These are phyloP conservation scores for Pilaira anomala DNA, from an alignment of 192 early-diverging fungal genomes.

Conservation along the genomic window DNA sequence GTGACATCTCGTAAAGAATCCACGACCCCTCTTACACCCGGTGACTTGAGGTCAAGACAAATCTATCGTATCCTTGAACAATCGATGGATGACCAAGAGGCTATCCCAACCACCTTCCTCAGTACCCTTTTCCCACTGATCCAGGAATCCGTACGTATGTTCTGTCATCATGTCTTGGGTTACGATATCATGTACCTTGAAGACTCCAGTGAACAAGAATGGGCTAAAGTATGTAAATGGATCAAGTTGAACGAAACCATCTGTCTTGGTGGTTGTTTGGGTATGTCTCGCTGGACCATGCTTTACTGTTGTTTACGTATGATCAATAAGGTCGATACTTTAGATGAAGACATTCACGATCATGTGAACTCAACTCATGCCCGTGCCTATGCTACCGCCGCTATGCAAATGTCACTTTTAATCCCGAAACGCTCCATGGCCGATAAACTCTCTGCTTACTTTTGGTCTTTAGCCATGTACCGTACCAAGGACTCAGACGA, in stretches of 20 bases:
- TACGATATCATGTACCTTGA: constrained; percentile 27
- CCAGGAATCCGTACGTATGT: constrained; percentile 19
- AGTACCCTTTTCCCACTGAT: background rate
- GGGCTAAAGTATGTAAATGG: constrained; percentile 23
- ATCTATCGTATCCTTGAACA: constrained; percentile 11
- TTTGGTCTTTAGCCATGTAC: constrained; percentile 18
- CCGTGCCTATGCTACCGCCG: constrained; percentile 30
- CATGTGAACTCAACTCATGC: background rate
- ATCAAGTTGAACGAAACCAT: constrained; percentile 24
- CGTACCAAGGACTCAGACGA: constrained; percentile 5
- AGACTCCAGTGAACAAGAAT: constrained; percentile 12
- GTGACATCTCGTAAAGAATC: background rate
- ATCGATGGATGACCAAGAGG: background rate
- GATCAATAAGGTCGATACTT: constrained; percentile 23
- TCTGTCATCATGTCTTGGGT: constrained; percentile 21
- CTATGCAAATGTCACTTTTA: constrained; percentile 27
- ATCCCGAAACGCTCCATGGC: constrained; percentile 16
- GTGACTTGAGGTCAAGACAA: constrained; percentile 17
- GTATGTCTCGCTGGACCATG: constrained; percentile 6
- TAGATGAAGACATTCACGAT: constrained; percentile 17
- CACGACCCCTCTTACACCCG: background rate
- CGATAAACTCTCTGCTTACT: constrained; percentile 7
- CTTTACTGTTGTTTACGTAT: constrained; percentile 26
- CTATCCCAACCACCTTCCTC: background rate
- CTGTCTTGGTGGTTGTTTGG: constrained; percentile 10